phyloP scores from a whole-genome alignment of 345 rosid genomes.

The Clausena lansium region DNA sequence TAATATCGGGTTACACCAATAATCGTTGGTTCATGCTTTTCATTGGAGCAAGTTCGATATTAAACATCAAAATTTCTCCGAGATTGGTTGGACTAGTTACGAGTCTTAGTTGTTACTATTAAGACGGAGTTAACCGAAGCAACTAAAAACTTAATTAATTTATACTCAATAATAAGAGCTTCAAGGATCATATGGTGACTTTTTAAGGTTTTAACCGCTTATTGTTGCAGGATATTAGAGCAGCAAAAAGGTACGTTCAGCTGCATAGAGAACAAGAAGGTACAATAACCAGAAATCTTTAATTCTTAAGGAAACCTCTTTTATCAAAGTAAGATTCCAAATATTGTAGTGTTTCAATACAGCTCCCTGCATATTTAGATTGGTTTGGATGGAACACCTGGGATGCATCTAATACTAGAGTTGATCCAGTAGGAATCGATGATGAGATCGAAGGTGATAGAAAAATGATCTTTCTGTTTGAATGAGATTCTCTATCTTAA shows the following conservation, averaged over 20 bases:
- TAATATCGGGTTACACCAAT: constrained; percentile 18
- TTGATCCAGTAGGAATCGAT: constrained; percentile 45
- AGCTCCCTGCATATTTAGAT: constrained; percentile 49
- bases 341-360: neutral
- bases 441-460: constrained; percentile 12
- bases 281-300: neutral
- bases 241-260: constrained; percentile 54
- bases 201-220: neutral
- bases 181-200: neutral
- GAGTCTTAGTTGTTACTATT: no score
- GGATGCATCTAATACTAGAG: constrained; percentile 63
- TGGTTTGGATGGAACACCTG: constrained; percentile 74
- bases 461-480: neutral
- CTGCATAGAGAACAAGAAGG: constrained; percentile 59
- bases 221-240: constrained; percentile 46
- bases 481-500: neutral
- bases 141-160: neutral
- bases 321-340: neutral
- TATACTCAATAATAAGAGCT: neutral
- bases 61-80: no score
- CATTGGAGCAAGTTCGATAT: constrained; percentile 23
- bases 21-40: constrained; percentile 24
- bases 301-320: neutral
- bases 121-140: neutral
- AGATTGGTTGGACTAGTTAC: no score